Percentiles rank a stretch among this genome's conserved stretches.
Conservation (phyloP, 2,329 filamentous ascomycete species). For the Madurella fahalii region DNA sequence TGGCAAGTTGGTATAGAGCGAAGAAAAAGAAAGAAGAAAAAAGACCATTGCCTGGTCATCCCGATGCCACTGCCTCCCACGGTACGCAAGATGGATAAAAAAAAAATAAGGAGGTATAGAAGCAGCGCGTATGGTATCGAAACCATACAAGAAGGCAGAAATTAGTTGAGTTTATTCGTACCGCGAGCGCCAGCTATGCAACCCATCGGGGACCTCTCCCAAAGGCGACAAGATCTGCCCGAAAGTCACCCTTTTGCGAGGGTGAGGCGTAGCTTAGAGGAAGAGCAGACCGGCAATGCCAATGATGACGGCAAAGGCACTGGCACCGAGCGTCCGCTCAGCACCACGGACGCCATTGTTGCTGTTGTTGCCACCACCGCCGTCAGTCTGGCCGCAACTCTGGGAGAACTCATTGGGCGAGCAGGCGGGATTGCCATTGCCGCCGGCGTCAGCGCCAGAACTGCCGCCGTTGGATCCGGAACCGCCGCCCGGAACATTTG, state of each 20-base stretch:
- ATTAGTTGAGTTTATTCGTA: neutral
- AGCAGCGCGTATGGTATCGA: neutral
- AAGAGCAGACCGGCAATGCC: slow-evolving; percentile 33
- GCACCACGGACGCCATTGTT: slow-evolving; percentile 30
- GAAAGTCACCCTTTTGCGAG: neutral
- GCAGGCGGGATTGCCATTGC: slow-evolving; percentile 28
- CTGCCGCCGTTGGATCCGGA: slow-evolving; percentile 22
- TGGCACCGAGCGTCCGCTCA: slow-evolving; percentile 32
- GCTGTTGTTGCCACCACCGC: slow-evolving; percentile 24
- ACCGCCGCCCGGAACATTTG: slow-evolving; percentile 13
- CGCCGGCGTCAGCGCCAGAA: slow-evolving; percentile 4
- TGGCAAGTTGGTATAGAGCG: neutral
- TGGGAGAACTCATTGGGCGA: slow-evolving; percentile 39
- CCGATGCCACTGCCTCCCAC: neutral
- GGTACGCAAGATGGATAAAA: neutral
- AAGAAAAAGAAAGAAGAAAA: neutral
- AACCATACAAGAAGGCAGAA: neutral
- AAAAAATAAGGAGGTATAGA: neutral
- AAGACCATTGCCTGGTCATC: neutral
- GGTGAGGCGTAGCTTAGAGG: slow-evolving; percentile 21
- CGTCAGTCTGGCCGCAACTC: slow-evolving; percentile 31
- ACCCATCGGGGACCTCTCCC: neutral
- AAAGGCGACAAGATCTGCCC: neutral
- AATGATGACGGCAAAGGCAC: slow-evolving; percentile 35
- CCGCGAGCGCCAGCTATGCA: neutral